Base-by-base conservation (phyloP, 2,329 filamentous ascomycete genomes). In the Ilyonectria robusta region DNA sequence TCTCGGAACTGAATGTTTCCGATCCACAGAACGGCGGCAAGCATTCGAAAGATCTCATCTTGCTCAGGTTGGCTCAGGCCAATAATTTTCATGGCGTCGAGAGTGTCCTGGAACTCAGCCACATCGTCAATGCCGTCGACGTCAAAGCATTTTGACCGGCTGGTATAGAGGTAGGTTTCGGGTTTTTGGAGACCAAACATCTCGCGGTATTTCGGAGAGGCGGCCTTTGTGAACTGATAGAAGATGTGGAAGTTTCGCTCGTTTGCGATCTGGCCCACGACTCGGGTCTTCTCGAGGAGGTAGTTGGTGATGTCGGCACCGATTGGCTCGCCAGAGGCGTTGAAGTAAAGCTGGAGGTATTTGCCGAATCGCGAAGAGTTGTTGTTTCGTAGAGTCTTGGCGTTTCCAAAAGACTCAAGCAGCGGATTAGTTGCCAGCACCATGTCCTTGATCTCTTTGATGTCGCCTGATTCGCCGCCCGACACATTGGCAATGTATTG, bases 201-300 rank as follows among this genome's bases (percentile, higher is more conserved):
- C 76, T 96, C 91, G 79, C 94, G 88, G 81, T 98, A 97, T 66
- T 92, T 89, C 73, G 92, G 87, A n/a, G 94, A 93, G 10, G 95
- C 95, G 4, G 93, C 94, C 83, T 98, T 99, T 53, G 96, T 94
- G 81, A 98, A 98, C 81, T 99, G 96, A 83, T 99, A 99, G 81
- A 99, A 99, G 77, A 99, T 98, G 83, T 99, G 96, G 82, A 99
- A 99, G 83, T 97, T 98, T 74, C 96, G 91, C 87, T 99, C 96
- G 80, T 98, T 97, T 65, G 85, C 87, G 74, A 98, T 98, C 84
- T 98, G 96, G 17, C 95, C 94, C 10, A 97, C 94, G 19, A 99
- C 96, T 84, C 96, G 89, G 54, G 94, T 92, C 86, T 98, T 98
- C 81, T 99, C 96, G 59, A 99, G 87, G 26, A 99, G 87, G 78